These are phyloP conservation scores for Candida ortonii DNA, from an alignment of 805 yeast species.

Conservation along the genomic window DNA sequence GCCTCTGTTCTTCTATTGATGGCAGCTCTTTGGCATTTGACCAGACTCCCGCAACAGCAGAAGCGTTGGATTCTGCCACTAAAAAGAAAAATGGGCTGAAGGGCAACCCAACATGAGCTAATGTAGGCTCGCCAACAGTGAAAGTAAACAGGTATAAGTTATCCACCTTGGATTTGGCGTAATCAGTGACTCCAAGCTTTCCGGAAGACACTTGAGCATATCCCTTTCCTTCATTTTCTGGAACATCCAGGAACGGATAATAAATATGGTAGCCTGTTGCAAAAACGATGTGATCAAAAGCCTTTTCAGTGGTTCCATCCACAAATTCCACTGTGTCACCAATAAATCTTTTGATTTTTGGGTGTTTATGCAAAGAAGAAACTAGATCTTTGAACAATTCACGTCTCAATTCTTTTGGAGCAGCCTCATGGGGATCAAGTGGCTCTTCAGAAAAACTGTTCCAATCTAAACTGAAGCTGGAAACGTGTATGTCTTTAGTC, in stretches of 20 bases:
- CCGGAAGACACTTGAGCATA: constrained; percentile 34
- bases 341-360: constrained; percentile 28
- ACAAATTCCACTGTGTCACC: constrained; percentile 29
- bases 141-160: constrained; percentile 34
- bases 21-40: constrained; percentile 41
- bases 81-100: constrained; percentile 45
- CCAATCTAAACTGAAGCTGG: constrained; percentile 5
- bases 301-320: constrained; percentile 30
- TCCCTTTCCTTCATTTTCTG: constrained; percentile 19
- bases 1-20: constrained; percentile 20
- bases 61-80: constrained; percentile 47
- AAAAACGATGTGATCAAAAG: constrained; percentile 40
- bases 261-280: constrained; percentile 51
- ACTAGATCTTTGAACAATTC: constrained; percentile 1
- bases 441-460: constrained; percentile 2
- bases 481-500: constrained; percentile 14
- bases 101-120: constrained; percentile 39
- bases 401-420: constrained; percentile 4
- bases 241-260: constrained; percentile 37
- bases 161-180: constrained; percentile 20
- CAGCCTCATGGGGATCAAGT: not conserved
- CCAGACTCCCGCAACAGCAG: constrained; percentile 58
- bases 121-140: constrained; percentile 39
- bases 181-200: constrained; percentile 18
- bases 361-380: constrained; percentile 21